Conservation (phyloP, 83 land plant genomes). For the Larix sibirica region DNA sequence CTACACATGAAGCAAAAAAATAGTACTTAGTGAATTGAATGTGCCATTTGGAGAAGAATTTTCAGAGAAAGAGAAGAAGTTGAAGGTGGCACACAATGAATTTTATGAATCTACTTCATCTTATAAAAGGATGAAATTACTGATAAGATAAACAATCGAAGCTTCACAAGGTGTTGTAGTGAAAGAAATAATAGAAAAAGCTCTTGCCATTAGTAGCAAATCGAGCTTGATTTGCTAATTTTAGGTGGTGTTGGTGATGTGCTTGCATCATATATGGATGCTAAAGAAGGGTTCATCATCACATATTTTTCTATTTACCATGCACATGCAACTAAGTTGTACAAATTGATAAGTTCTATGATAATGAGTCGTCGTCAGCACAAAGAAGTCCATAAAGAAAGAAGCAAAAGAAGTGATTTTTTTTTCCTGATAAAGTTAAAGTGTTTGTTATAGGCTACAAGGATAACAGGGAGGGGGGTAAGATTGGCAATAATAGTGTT, state of each 20-base stretch:
- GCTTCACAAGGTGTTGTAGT: slow-evolving; percentile 19
- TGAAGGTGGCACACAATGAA: slow-evolving; percentile 22
- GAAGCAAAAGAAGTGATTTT: no score
- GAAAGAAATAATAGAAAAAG: slow-evolving; percentile 9
- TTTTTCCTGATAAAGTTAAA: no score
- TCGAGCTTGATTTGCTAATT: slow-evolving; percentile 31
- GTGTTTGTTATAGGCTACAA: no score
- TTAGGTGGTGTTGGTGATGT: slow-evolving; percentile 30
- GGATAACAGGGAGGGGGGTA: no score
- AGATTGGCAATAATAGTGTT: no score
- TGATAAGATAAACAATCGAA: slow-evolving; percentile 35
- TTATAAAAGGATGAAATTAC: slow-evolving; percentile 31
- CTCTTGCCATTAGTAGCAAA: slow-evolving; percentile 16
- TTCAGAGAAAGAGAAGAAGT: slow-evolving; percentile 27
- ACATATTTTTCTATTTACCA: slow-evolving; percentile 42
- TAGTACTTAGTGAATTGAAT: slow-evolving; percentile 22
- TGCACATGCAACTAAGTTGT: slow-evolving; percentile 36
- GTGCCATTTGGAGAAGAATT: slow-evolving; percentile 30
- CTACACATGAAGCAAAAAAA: no score
- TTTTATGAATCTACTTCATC: slow-evolving; percentile 27
- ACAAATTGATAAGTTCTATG: no score
- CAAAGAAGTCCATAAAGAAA: no score
- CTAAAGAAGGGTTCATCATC: slow-evolving; percentile 23
- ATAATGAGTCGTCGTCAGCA: no score
- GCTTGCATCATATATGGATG: slow-evolving; percentile 44